These are phyloP conservation scores for Colletotrichum neosansevieriae DNA, from an alignment of 2,329 filamentous ascomycete genomes.

Conservation along the genomic window DNA sequence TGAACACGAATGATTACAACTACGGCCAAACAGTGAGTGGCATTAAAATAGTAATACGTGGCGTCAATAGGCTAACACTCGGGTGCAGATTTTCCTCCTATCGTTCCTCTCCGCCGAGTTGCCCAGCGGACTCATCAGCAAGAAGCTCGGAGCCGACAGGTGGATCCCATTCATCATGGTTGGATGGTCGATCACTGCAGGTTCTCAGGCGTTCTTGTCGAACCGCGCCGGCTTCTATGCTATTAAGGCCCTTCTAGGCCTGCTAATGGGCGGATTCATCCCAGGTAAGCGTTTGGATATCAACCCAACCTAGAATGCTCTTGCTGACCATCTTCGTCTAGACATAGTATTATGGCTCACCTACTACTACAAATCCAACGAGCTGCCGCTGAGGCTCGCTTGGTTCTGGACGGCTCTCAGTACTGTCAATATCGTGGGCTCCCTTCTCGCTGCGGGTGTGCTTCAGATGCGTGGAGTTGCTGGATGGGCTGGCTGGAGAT, in stretches of 20 bases:
- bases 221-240: slow-evolving; percentile 55
- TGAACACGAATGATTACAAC: slow-evolving; percentile 61
- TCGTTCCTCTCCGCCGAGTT: slow-evolving; percentile 61
- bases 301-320: too few relatives aligned
- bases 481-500: slow-evolving; percentile 56
- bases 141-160: slow-evolving; percentile 61
- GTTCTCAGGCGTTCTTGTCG: slow-evolving; percentile 53
- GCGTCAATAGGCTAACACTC: slow-evolving; percentile 27
- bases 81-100: slow-evolving; percentile 54
- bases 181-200: slow-evolving; percentile 55
- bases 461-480: slow-evolving; percentile 52
- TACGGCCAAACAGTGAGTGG: slow-evolving; percentile 53
- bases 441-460: slow-evolving; percentile 59
- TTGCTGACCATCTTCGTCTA: slow-evolving; percentile 17
- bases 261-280: slow-evolving; percentile 64
- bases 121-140: slow-evolving; percentile 62
- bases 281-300: slow-evolving; percentile 49
- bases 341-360: slow-evolving; percentile 49
- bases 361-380: slow-evolving; percentile 49
- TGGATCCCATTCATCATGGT: slow-evolving; percentile 59
- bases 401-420: slow-evolving; percentile 48
- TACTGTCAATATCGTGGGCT: slow-evolving; percentile 51
- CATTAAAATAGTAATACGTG: background rate
- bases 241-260: slow-evolving; percentile 57
- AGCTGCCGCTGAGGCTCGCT: slow-evolving; percentile 46